Evolutionary conservation across 805 yeast species (phyloP).

Genomic region (Kodamaea leandrae): DNA sequence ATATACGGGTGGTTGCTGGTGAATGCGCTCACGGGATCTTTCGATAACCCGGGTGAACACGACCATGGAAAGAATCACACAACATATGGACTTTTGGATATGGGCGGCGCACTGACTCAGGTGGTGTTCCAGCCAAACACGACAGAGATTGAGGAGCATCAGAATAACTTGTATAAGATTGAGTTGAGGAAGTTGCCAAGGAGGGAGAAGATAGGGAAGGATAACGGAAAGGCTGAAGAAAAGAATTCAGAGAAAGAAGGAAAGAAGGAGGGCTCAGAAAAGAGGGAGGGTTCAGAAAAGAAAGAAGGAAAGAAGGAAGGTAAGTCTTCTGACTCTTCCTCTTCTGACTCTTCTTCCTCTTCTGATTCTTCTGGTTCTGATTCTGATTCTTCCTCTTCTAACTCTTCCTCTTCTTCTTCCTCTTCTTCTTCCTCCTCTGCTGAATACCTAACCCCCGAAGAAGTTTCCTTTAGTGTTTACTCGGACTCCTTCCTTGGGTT

Average conservation of each 20-base stretch:
- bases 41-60: slow-evolving; percentile 36
- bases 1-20: slow-evolving; percentile 65
- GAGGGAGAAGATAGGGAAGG: neutral
- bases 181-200: slow-evolving; percentile 37
- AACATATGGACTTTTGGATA: slow-evolving; percentile 57
- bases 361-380: no score
- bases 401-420: no score
- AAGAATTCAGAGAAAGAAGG: neutral
- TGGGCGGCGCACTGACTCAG: slow-evolving; percentile 69
- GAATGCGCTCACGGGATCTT: slow-evolving; percentile 51
- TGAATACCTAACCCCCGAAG: slow-evolving; percentile 19
- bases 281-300: neutral
- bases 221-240: neutral
- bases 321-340: no score
- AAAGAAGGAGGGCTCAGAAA: neutral
- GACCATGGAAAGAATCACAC: slow-evolving; percentile 44
- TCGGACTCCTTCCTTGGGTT: slow-evolving; percentile 59
- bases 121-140: slow-evolving; percentile 59
- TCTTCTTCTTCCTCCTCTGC: slow-evolving; percentile 4
- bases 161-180: slow-evolving; percentile 45
- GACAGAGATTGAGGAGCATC: slow-evolving; percentile 44
- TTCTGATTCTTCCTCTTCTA: no score
- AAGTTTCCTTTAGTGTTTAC: slow-evolving; percentile 42
- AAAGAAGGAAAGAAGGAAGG: neutral
- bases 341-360: neutral